Evolutionary conservation across 2,329 filamentous ascomycete species (phyloP).

Genomic region (Epichloe scottii): DNA sequence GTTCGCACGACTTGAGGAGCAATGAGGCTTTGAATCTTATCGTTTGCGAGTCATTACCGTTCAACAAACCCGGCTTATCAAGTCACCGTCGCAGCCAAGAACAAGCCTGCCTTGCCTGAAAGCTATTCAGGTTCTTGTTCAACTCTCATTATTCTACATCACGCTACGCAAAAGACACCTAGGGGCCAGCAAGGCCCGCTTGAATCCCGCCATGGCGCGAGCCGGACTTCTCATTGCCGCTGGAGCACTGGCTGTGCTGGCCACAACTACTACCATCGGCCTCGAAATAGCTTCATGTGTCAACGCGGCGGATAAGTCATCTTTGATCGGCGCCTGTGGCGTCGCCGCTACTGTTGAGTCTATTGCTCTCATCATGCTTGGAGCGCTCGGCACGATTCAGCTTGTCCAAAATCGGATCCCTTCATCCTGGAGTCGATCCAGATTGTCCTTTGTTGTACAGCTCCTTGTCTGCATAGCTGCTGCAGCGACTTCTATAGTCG

Average conservation of each 20-base stretch:
- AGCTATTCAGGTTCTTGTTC: background rate
- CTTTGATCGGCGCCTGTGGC: constrained; percentile 10
- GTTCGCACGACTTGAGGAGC: background rate
- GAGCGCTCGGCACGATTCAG: constrained; percentile 23
- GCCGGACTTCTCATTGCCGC: constrained; percentile 2
- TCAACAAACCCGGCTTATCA: too few relatives aligned
- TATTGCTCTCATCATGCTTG: constrained; percentile 14
- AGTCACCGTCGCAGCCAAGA: background rate
- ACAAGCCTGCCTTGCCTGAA: background rate
- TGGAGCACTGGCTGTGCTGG: constrained; percentile 10
- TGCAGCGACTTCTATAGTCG: constrained; percentile 30
- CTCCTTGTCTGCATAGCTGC: constrained; percentile 31
- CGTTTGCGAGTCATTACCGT: background rate
- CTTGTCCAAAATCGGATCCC: constrained; percentile 11
- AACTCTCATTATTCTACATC: background rate
- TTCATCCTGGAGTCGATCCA: constrained; percentile 13
- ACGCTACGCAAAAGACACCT: background rate
- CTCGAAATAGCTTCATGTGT: constrained; percentile 10
- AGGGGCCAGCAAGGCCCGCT: background rate
- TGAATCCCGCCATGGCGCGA: constrained; percentile 7
- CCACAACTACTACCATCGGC: constrained; percentile 9
- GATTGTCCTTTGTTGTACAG: constrained; percentile 15
- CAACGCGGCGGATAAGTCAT: constrained; percentile 1
- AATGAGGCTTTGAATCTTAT: background rate
- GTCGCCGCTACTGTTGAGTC: constrained; percentile 18